Percentiles rank a stretch among this genome's conserved stretches.
phyloP scores from a whole-genome alignment of 371 early-diverging fungal genomes.

The Actinomucor elegans region DNA sequence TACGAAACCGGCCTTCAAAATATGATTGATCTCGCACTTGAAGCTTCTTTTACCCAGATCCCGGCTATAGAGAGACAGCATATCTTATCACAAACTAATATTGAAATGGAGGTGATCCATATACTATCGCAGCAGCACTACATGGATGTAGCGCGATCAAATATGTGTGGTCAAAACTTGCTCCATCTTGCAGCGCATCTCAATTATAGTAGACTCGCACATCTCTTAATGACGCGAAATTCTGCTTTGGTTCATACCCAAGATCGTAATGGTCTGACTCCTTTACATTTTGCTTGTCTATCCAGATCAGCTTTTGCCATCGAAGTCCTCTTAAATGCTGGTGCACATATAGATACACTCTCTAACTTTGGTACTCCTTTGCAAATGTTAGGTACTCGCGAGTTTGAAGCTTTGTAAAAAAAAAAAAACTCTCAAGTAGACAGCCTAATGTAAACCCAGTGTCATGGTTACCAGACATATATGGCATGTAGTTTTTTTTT shows the following conservation, averaged over 20 bases:
- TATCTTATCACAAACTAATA: neutral
- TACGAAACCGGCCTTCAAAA: constrained; percentile 63
- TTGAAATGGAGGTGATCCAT: neutral
- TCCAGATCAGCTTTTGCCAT: neutral
- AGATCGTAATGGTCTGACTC: constrained; percentile 21
- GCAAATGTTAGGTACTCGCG: neutral
- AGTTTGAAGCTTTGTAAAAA: neutral
- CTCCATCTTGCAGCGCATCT: constrained; percentile 18
- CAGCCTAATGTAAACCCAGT: neutral
- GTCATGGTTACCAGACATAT: neutral
- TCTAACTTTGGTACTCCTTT: constrained; percentile 7
- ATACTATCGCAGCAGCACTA: neutral
- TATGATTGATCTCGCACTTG: constrained; percentile 73
- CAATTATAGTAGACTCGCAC: constrained; percentile 1
- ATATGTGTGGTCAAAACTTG: constrained; percentile 14
- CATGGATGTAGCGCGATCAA: neutral
- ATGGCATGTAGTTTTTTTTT: neutral
- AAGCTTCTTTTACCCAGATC: constrained; percentile 12
- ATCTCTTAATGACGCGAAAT: neutral
- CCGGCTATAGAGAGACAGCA: no score
- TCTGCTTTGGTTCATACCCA: constrained; percentile 1
- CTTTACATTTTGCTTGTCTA: constrained; percentile 17
- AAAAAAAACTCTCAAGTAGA: neutral
- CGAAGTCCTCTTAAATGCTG: neutral
- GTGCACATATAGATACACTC: neutral